Percentiles rank a stretch among this genome's conserved stretches.
These are phyloP conservation scores for Paxillus involutus DNA, from an alignment of 768 basidiomycete species.

Conservation along the genomic window DNA sequence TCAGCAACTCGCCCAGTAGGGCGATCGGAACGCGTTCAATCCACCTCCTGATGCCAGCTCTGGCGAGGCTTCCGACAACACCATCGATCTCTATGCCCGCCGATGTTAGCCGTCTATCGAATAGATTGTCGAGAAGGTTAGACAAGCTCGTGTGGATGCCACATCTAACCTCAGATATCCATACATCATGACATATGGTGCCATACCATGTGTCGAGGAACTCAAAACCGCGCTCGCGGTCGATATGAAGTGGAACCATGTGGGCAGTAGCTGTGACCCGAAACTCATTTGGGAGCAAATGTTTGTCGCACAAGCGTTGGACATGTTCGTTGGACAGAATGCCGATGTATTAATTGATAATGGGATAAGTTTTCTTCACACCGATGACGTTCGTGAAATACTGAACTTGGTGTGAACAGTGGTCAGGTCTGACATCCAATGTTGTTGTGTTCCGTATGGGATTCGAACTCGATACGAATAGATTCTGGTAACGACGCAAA, in stretches of 20 bases:
- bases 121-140: conserved; percentile 43
- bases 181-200: conserved; percentile 47
- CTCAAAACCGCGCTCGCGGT: conserved; percentile 36
- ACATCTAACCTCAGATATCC: conserved; percentile 32
- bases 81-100: conserved; percentile 25
- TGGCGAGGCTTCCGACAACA: conserved; percentile 17
- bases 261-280: conserved; percentile 46
- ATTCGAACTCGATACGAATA: no score
- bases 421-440: no score
- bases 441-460: no score
- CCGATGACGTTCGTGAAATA: no score
- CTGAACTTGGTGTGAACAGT: no score
- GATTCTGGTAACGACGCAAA: no score
- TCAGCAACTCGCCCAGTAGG: no score
- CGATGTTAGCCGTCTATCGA: conserved; percentile 46
- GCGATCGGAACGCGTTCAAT: no score
- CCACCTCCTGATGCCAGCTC: conserved; percentile 26
- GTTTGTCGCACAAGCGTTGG: conserved; percentile 44
- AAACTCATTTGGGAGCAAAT: conserved; percentile 40
- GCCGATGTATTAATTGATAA: no score
- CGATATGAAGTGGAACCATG: conserved; percentile 35
- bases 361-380: no score
- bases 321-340: no score
- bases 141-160: conserved; percentile 22
- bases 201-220: conserved; percentile 38